Conservation (phyloP, 495 filamentous ascomycete genomes). For the Aspergillus cavernicola region DNA sequence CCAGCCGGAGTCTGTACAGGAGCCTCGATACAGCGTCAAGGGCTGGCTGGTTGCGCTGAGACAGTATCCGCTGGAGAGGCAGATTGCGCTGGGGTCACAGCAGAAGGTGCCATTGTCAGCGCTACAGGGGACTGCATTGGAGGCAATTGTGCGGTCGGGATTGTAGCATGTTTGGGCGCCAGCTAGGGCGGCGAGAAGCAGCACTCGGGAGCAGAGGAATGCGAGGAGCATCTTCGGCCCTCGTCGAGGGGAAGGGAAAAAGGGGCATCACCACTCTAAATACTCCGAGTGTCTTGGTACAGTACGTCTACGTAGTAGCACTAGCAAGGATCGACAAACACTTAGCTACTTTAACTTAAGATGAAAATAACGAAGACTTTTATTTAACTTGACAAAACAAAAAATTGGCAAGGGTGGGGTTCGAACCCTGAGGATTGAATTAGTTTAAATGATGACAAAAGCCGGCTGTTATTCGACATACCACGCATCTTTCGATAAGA, state of each 20-base stretch:
- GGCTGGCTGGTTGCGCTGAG: conserved; percentile 9
- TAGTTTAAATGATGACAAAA: too few species aligned
- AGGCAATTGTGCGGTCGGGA: conserved; percentile 10
- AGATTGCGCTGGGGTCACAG: conserved; percentile 8
- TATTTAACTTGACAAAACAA: too few species aligned
- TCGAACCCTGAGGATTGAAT: too few species aligned
- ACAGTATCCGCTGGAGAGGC: conserved; percentile 14
- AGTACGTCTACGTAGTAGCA: too few species aligned
- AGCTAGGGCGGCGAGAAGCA: not conserved
- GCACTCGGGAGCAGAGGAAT: too few species aligned
- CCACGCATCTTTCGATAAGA: not conserved
- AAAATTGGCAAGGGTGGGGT: not conserved
- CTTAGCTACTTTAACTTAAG: too few species aligned
- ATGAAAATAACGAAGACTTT: too few species aligned
- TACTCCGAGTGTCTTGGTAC: too few species aligned
- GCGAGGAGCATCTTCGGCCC: too few species aligned
- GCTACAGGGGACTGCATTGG: conserved; percentile 7
- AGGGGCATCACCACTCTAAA: too few species aligned
- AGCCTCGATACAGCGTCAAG: conserved; percentile 7
- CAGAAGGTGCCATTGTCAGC: conserved; percentile 6
- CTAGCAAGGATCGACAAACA: not conserved
- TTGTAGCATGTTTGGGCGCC: conserved; percentile 10
- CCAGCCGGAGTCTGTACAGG: conserved; percentile 13
- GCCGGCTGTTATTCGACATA: too few species aligned
- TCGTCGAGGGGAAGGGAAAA: too few species aligned